Evolutionary conservation across 2,329 filamentous ascomycete species (phyloP), one percentile per base, ranked within the genome.

Genomic region (Diaporthe ampelina): DNA sequence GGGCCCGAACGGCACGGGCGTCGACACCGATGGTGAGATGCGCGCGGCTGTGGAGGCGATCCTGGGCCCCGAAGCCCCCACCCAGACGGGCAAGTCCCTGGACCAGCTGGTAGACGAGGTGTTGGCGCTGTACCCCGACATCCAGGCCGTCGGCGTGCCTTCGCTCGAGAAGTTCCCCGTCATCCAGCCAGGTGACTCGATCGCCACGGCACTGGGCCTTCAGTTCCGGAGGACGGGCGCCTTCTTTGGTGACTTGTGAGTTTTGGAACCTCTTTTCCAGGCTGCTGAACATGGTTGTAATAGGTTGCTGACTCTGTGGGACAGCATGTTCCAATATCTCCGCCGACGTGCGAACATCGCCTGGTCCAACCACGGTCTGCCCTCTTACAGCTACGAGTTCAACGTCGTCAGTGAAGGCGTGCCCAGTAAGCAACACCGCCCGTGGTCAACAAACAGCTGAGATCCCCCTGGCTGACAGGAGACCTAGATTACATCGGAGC

Each of bases 331-430:
- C 21, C 71, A 74, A 1, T 74, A 75, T 17, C 63, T 73, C 63
- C 59, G 75, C 88, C 86, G 83, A 88, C 17, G 82, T 82, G 13
- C 81, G 84, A 40, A 82, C 83, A 19, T 78, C 89, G 2, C 83
- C 87, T 26, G 88, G 89, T 10, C 92, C 91, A 83, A 89, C 87
- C 69, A 77, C 45, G 78, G 76, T 67, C 61, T 79, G 7, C 76
- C 76, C 13, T 76, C 77, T 0, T 85, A 82, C 75, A 78, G 77
- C 21, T 89, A 88, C 81, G 82, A 84, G 50, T 88, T 87, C 76
- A 83, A 88, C 73, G 85, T 86, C 3, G 76, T 76, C 11, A 78
- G 81, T 11, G 81, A 82, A 43, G 82, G 82, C 3, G 26, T 74
- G 6, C 45, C 72, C 4, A 57, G 54, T 57, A 61, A 71, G 72